These are phyloP conservation scores for Coniochaeta sp. DNA, from an alignment of 2,329 filamentous ascomycete genomes.

Conservation along the genomic window DNA sequence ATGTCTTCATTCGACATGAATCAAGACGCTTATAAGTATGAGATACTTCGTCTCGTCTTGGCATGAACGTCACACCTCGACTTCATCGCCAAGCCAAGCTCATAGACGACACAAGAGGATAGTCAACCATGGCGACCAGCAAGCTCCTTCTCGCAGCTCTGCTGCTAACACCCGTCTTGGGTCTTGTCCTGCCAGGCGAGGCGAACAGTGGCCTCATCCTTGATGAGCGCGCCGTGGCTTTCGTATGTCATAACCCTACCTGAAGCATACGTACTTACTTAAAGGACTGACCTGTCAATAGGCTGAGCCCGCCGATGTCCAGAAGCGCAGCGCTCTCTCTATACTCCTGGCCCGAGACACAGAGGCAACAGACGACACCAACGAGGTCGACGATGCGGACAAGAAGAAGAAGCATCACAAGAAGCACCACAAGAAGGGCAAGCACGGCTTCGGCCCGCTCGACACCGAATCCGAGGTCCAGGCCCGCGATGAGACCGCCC, in stretches of 20 bases:
- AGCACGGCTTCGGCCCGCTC: neutral
- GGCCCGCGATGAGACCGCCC: neutral
- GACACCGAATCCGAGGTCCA: neutral
- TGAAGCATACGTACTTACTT: neutral
- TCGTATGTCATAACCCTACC: neutral
- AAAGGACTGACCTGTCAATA: neutral
- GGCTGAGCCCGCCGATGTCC: neutral
- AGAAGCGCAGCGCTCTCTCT: neutral
- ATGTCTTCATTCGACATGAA: neutral
- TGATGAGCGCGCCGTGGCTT: neutral
- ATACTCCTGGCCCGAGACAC: neutral
- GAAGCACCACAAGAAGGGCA: neutral
- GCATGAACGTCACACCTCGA: neutral
- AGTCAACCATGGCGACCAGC: neutral
- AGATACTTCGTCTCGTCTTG: neutral
- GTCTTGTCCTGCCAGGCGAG: neutral
- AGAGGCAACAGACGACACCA: neutral
- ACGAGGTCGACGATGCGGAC: neutral
- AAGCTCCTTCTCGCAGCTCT: constrained; percentile 1
- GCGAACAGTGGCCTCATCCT: neutral
- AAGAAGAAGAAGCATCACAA: neutral
- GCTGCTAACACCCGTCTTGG: neutral
- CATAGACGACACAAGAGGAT: neutral
- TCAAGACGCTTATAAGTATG: neutral
- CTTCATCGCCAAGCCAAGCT: neutral